Evolutionary conservation across 305 asterid genomes (phyloP).

Genomic region (Solanum hybrid): DNA sequence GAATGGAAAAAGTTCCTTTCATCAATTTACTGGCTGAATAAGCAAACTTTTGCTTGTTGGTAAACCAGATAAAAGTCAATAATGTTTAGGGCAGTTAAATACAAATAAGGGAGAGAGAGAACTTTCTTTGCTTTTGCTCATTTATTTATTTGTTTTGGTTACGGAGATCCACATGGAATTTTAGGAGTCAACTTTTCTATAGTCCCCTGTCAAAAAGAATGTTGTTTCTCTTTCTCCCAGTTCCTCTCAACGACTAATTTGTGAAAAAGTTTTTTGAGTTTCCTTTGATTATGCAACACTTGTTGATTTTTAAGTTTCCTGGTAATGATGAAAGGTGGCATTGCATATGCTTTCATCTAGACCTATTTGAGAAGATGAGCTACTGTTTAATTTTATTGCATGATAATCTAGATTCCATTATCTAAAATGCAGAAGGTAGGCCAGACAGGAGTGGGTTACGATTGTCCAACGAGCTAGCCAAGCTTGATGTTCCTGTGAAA

Average conservation of each 20-base stretch:
- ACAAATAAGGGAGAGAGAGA: neutral
- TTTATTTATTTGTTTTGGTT: neutral
- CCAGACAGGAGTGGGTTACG: slow-evolving; percentile 83
- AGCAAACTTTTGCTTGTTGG: neutral
- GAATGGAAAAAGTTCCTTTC: neutral
- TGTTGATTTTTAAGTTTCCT: neutral
- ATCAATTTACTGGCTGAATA: neutral
- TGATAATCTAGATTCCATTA: neutral
- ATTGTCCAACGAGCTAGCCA: slow-evolving; percentile 71
- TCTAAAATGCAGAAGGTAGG: slow-evolving; percentile 69
- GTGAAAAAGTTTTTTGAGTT: neutral
- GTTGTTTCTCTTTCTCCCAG: neutral
- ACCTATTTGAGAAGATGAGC: neutral
- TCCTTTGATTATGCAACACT: neutral
- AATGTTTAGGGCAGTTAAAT: neutral
- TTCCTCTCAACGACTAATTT: neutral
- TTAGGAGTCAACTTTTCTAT: neutral
- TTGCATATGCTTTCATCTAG: neutral
- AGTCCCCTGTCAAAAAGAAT: neutral
- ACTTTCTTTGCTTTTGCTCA: neutral
- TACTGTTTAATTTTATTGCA: neutral
- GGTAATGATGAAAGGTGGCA: neutral
- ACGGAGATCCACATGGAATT: neutral
- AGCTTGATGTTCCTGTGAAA: slow-evolving; percentile 85
- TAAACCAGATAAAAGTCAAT: neutral